Conservation (phyloP, 2,329 filamentous ascomycete species). For the Microdochium nivale region DNA sequence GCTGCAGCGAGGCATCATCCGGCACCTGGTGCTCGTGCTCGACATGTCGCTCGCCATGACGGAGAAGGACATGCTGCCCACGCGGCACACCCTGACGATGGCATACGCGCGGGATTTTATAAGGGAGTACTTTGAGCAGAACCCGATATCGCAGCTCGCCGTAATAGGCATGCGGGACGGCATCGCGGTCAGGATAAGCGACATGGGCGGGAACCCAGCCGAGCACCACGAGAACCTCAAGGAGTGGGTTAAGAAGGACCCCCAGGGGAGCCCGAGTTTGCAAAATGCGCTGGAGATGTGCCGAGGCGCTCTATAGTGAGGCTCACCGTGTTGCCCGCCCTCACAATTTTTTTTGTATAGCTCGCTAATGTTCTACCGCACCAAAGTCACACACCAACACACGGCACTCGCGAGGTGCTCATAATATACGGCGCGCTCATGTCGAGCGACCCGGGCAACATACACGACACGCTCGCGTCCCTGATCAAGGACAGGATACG, state of each 20-base stretch:
- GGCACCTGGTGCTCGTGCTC: slow-evolving; percentile 84
- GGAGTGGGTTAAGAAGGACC: slow-evolving; percentile 55
- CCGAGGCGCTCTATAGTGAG: slow-evolving; percentile 76
- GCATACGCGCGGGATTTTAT: slow-evolving; percentile 83
- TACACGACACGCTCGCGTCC: slow-evolving; percentile 76
- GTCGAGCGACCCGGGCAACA: slow-evolving; percentile 88
- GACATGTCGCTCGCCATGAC: slow-evolving; percentile 92
- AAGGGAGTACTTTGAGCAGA: slow-evolving; percentile 94
- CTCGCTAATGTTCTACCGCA: slow-evolving; percentile 2
- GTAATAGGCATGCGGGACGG: slow-evolving; percentile 92
- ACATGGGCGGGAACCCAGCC: slow-evolving; percentile 84
- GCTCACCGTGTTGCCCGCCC: slow-evolving; percentile 5
- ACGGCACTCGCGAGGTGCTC: slow-evolving; percentile 88
- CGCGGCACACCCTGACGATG: slow-evolving; percentile 72
- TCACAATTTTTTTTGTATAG: not conserved
- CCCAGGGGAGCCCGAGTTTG: slow-evolving; percentile 68
- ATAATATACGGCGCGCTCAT: slow-evolving; percentile 87
- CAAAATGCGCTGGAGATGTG: slow-evolving; percentile 97
- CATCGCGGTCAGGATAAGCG: slow-evolving; percentile 74
- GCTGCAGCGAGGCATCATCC: slow-evolving; percentile 91
- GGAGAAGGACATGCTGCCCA: slow-evolving; percentile 90
- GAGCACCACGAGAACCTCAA: slow-evolving; percentile 77
- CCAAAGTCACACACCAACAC: slow-evolving; percentile 78
- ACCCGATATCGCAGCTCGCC: slow-evolving; percentile 91
- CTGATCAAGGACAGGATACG: slow-evolving; percentile 78